Conservation (phyloP, 495 filamentous ascomycete genomes). For the Lichina pygmaea region DNA sequence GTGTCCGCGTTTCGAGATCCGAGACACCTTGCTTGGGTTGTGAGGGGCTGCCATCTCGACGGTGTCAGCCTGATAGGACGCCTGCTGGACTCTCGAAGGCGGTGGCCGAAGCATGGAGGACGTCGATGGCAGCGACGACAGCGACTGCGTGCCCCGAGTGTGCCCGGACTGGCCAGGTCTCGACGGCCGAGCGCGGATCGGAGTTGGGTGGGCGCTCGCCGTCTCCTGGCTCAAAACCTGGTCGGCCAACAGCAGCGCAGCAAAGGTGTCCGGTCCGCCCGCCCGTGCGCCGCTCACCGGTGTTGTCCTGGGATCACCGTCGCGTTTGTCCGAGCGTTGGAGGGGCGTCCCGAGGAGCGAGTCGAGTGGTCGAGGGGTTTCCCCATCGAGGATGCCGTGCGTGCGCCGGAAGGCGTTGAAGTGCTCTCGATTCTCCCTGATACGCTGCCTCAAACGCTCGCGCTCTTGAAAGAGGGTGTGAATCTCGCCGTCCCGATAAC, state of each 20-base stretch:
- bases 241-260: slow-evolving; percentile 43
- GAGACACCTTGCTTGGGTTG: background rate
- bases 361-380: slow-evolving; percentile 5
- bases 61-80: background rate
- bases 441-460: slow-evolving; percentile 48
- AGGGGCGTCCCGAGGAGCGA: slow-evolving; percentile 7
- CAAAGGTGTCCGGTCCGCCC: slow-evolving; percentile 26
- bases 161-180: slow-evolving; percentile 27
- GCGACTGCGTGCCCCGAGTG: slow-evolving; percentile 39
- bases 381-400: slow-evolving; percentile 23
- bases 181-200: slow-evolving; percentile 16
- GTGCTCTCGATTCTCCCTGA: slow-evolving; percentile 67
- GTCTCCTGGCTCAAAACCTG: slow-evolving; percentile 50
- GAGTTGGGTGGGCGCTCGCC: slow-evolving; percentile 38
- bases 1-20: slow-evolving; percentile 2
- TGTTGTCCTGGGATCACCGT: slow-evolving; percentile 3
- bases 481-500: slow-evolving; percentile 39
- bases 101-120: slow-evolving; percentile 14
- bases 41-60: background rate
- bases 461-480: slow-evolving; percentile 39
- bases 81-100: background rate
- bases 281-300: slow-evolving; percentile 4
- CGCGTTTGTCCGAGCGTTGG: slow-evolving; percentile 10
- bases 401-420: slow-evolving; percentile 37
- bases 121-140: slow-evolving; percentile 61